Conservation (phyloP, 73 alveolate genomes). For the Paramecium pentaurelia region DNA sequence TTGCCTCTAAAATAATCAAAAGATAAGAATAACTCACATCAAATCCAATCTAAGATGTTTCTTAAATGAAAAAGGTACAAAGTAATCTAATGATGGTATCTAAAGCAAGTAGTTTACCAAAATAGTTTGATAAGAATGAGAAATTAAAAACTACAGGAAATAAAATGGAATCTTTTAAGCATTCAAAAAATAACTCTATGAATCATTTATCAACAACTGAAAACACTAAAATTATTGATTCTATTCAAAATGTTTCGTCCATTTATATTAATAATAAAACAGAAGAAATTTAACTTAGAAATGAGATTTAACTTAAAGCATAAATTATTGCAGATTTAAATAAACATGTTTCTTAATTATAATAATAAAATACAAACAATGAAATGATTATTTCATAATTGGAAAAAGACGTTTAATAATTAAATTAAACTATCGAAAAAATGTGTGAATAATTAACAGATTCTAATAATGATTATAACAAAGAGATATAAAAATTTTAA, state of each 20-base stretch:
- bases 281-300: neutral
- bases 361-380: neutral
- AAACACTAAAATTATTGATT: neutral
- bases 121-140: neutral
- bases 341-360: neutral
- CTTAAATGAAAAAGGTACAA: neutral
- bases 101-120: neutral
- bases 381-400: neutral
- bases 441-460: neutral
- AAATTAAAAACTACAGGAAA: neutral
- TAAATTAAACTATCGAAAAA: neutral
- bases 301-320: neutral
- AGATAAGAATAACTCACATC: neutral
- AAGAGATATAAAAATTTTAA: neutral
- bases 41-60: neutral
- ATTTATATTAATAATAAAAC: neutral
- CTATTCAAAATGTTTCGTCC: neutral
- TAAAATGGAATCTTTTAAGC: neutral
- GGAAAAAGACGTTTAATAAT: neutral
- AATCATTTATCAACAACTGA: neutral
- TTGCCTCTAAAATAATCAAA: neutral
- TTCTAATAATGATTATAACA: neutral
- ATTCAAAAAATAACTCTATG: neutral
- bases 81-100: neutral
- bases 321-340: neutral